These are phyloP conservation scores for Penicillium janthinellum DNA, from an alignment of 2,329 filamentous ascomycete genomes.

Conservation along the genomic window DNA sequence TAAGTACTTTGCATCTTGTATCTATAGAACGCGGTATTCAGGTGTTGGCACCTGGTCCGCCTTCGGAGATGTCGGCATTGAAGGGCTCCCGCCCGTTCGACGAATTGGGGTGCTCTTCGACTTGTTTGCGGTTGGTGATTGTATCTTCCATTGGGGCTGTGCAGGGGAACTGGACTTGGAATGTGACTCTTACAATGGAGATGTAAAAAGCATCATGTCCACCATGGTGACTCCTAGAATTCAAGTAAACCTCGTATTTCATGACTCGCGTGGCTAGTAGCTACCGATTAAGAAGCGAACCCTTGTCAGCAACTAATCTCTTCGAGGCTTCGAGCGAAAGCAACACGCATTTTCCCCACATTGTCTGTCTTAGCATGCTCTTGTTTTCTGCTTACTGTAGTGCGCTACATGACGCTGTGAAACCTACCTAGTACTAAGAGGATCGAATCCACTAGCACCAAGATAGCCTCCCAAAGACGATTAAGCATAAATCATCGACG, in stretches of 20 bases:
- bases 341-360: conserved; percentile 1
- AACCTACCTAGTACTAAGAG: too few relatives aligned
- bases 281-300: not conserved
- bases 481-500: too few relatives aligned
- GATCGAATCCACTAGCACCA: conserved; percentile 12
- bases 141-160: not conserved
- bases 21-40: not conserved
- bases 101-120: not conserved
- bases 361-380: conserved; percentile 6
- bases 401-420: not conserved
- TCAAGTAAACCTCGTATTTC: not conserved
- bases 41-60: not conserved
- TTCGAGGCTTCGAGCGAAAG: not conserved
- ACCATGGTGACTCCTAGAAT: not conserved
- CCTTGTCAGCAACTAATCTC: not conserved
- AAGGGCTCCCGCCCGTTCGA: not conserved
- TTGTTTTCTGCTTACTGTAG: conserved; percentile 5
- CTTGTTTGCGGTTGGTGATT: not conserved
- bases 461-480: too few relatives aligned
- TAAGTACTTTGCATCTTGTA: not conserved
- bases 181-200: too few relatives aligned
- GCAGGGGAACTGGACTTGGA: not conserved
- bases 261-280: not conserved
- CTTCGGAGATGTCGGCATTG: not conserved
- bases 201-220: not conserved